Evolutionary conservation across 2,329 filamentous ascomycete genomes (phyloP).

Genomic region (Microdochium bolleyi): DNA sequence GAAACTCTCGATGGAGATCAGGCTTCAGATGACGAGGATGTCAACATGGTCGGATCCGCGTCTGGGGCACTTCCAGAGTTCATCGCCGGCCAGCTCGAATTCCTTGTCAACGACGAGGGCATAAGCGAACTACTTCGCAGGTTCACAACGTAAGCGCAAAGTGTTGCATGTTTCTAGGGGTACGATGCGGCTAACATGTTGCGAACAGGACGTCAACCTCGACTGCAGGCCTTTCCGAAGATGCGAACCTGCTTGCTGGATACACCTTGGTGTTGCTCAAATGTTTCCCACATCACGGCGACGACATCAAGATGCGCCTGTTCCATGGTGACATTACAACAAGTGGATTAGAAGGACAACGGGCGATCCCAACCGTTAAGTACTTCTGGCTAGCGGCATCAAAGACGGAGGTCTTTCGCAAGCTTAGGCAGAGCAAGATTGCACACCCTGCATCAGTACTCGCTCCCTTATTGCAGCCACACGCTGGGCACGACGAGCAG

Average conservation of each 20-base stretch:
- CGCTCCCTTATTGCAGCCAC: slow-evolving; percentile 16
- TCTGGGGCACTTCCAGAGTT: slow-evolving; percentile 39
- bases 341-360: slow-evolving; percentile 22
- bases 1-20: slow-evolving; percentile 16
- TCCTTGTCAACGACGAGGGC: slow-evolving; percentile 66
- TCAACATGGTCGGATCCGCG: slow-evolving; percentile 8
- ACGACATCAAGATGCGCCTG: slow-evolving; percentile 91
- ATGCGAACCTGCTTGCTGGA: slow-evolving; percentile 69
- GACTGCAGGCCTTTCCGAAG: slow-evolving; percentile 33
- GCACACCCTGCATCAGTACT: slow-evolving; percentile 15
- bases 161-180: slow-evolving; percentile 15
- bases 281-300: slow-evolving; percentile 72
- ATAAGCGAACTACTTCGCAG: slow-evolving; percentile 53
- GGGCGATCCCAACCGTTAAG: slow-evolving; percentile 57
- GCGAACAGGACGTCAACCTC: slow-evolving; percentile 19
- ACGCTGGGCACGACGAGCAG: slow-evolving; percentile 48
- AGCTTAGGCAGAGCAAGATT: slow-evolving; percentile 20
- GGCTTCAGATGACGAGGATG: slow-evolving; percentile 16
- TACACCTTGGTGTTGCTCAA: slow-evolving; percentile 81
- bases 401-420: slow-evolving; percentile 30
- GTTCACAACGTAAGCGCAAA: slow-evolving; percentile 28
- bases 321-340: slow-evolving; percentile 63
- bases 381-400: slow-evolving; percentile 71
- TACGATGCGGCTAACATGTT: slow-evolving; percentile 7
- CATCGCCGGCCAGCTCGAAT: slow-evolving; percentile 57